These are phyloP conservation scores for Tephrocybe sp. DNA, from an alignment of 768 basidiomycete genomes.

Conservation along the genomic window DNA sequence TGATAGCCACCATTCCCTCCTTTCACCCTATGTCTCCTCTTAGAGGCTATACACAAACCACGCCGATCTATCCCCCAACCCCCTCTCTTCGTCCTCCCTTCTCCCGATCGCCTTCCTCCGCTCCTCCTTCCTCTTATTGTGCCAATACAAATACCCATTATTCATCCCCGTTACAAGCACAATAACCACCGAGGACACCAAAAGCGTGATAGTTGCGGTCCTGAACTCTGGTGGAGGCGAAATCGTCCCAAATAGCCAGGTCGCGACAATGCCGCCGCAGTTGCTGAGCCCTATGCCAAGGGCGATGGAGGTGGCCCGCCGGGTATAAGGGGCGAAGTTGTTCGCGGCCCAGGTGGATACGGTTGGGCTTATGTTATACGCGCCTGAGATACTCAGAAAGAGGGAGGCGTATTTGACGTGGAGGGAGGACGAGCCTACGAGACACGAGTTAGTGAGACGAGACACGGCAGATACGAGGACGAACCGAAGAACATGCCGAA, in stretches of 20 bases:
- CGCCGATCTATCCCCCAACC: constrained; percentile 49
- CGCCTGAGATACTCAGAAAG: constrained; percentile 53
- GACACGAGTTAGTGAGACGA: background rate
- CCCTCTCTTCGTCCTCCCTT: constrained; percentile 36
- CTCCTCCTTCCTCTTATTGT: constrained; percentile 45
- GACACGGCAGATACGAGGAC: constrained; percentile 8
- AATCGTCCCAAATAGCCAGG: constrained; percentile 55
- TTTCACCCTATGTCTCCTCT: too few species aligned
- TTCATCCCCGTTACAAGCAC: constrained; percentile 35
- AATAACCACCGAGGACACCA: constrained; percentile 40
- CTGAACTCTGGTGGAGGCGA: constrained; percentile 52
- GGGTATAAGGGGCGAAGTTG: constrained; percentile 54
- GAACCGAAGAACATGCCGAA: constrained; percentile 57
- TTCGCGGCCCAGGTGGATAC: constrained; percentile 61
- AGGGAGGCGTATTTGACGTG: constrained; percentile 52
- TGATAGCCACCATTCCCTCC: too few species aligned
- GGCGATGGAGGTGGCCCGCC: constrained; percentile 61
- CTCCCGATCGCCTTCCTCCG: constrained; percentile 24
- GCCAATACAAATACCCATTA: constrained; percentile 35
- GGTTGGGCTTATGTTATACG: constrained; percentile 51
- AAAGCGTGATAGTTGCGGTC: constrained; percentile 42
- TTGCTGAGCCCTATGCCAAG: constrained; percentile 59
- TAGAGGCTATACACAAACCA: constrained; percentile 54
- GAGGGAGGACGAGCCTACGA: background rate
- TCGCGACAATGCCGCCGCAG: constrained; percentile 58